Base-by-base conservation (phyloP, 2,329 filamentous ascomycete genomes). In the Stylonectria norvegica region DNA sequence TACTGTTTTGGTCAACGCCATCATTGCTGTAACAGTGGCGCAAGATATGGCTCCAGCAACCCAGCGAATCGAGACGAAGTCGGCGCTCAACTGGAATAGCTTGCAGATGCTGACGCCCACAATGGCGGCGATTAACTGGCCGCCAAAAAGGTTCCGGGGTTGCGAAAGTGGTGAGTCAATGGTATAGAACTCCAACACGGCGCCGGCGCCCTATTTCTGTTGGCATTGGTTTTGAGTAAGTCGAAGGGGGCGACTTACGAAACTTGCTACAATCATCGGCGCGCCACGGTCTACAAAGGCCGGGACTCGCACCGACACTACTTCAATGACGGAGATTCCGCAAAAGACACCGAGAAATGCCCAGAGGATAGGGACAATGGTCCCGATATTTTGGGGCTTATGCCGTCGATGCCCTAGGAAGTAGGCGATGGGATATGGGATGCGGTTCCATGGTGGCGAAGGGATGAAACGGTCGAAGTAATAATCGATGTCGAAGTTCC, bases 401-500 rank as follows among this genome's bases (percentile, higher is more conserved):
- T 59, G 20, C 33, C 57, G 64, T 45, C 83, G 75, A 55, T 85
- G 68, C 9, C 85, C 85, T 2, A 94, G 66, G 52, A 88, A 85
- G 50, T 80, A 76, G 15, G 86, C 76, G 15, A 93, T 58, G 0
- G 76, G 75, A 33, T 69, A 70, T 0, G 89, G 89, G 2, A 95
- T 58, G 31, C 69, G 66, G 19, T 75, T 67, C 60, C 87, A 75
- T 52, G 76, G 78, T 28, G 84, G 83, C 11, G 76, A 68, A 7
- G 85, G 85, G 17, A 94, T 58, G 45, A 80, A 71, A 3, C 75
- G 84, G 60, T 91, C 89, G 36, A 94, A 60, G 59, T 83, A 79
- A n/a, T 65, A 67, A 70, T 95, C 89, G 48, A 95, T 77, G 64
- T 93, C 79, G 64, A 94, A 80, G 56, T 83, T 72, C 67, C 71